Conservation (phyloP, 2,329 filamentous ascomycete species). For the Alternaria longipes region DNA sequence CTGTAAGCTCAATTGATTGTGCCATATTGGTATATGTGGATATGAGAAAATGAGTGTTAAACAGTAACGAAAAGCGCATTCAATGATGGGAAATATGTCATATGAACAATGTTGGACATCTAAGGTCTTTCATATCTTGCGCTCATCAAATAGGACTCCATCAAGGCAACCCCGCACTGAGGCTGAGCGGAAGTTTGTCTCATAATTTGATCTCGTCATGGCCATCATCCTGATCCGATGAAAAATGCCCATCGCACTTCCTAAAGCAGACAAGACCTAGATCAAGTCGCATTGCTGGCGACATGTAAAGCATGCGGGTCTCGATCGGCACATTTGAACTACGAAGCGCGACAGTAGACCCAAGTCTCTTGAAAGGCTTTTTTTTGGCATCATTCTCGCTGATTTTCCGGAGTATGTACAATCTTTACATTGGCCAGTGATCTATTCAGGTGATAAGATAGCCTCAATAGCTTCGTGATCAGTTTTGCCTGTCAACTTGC, state of each 20-base stretch:
- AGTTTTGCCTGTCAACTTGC: conserved; percentile 1
- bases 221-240: neutral
- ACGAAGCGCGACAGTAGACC: neutral
- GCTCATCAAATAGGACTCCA: no score
- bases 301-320: neutral
- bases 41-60: neutral
- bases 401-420: neutral
- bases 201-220: neutral
- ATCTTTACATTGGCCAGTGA: neutral
- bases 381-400: neutral
- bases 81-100: neutral
- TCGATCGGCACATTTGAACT: neutral
- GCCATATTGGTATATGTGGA: neutral
- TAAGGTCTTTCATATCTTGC: no score
- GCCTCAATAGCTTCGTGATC: neutral
- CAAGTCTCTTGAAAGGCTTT: neutral
- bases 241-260: neutral
- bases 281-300: neutral
- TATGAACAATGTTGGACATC: neutral
- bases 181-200: neutral
- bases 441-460: neutral
- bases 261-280: neutral
- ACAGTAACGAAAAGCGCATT: neutral
- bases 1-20: neutral
- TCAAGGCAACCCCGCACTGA: no score